Percentiles rank a stretch among this genome's conserved stretches.
Conservation (phyloP, 352 stramenopile species). For the Globisporangium radiosum region DNA sequence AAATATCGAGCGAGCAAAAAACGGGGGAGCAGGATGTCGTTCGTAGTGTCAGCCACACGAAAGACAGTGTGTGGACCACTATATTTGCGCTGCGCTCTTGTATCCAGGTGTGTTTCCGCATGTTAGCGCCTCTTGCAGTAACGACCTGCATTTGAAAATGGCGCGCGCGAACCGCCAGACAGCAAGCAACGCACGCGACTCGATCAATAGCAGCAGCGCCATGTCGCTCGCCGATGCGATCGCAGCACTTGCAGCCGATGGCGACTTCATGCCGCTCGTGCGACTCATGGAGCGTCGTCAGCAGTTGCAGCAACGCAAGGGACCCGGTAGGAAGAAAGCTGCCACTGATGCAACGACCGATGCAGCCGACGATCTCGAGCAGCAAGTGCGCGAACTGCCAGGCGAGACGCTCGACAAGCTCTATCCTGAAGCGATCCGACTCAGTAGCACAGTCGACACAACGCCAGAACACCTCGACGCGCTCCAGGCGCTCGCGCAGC, state of each 20-base stretch:
- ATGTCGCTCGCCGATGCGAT: constrained; percentile 28
- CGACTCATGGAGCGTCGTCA: constrained; percentile 30
- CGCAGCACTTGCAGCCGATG: constrained; percentile 21
- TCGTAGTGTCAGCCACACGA: no score
- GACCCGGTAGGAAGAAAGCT: constrained; percentile 20
- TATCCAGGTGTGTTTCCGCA: no score
- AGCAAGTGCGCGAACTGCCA: constrained; percentile 51
- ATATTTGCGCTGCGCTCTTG: no score
- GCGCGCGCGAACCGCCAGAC: no score
- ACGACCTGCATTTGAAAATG: no score
- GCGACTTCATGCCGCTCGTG: constrained; percentile 27
- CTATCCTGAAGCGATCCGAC: constrained; percentile 34
- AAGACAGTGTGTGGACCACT: no score
- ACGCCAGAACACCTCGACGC: constrained; percentile 24
- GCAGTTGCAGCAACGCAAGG: constrained; percentile 15
- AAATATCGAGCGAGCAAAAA: no score
- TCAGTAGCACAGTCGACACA: constrained; percentile 10
- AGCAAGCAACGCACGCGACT: no score
- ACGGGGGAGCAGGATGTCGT: no score
- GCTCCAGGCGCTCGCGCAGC: constrained; percentile 41
- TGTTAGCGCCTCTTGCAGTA: no score
- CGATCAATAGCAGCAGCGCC: no score
- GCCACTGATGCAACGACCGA: constrained; percentile 6
- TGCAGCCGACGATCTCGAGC: constrained; percentile 21
- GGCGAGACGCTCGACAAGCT: constrained; percentile 37